Evolutionary conservation across 2,329 filamentous ascomycete genomes (phyloP).

Genomic region (Cytospora piceicola): DNA sequence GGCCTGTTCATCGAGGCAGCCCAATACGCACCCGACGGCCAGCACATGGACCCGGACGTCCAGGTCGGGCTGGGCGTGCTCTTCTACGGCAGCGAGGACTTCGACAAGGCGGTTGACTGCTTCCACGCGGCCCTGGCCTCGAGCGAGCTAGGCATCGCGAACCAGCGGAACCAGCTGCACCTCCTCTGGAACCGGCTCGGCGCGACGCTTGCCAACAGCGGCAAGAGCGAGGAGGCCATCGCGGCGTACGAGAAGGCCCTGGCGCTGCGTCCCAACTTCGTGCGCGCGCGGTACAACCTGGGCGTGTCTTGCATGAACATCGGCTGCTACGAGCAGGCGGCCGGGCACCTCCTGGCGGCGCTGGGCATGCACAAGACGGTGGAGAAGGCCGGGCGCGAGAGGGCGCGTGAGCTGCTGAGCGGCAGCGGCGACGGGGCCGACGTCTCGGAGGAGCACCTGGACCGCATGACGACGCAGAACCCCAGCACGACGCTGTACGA

Average conservation of each 20-base stretch:
- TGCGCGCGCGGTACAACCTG: slow-evolving; percentile 94
- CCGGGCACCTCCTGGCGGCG: slow-evolving; percentile 87
- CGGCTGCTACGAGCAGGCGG: slow-evolving; percentile 90
- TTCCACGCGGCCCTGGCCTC: slow-evolving; percentile 89
- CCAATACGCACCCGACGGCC: slow-evolving; percentile 86
- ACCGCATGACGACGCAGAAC: slow-evolving; percentile 91
- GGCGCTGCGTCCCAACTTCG: slow-evolving; percentile 90
- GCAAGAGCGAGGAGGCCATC: slow-evolving; percentile 92
- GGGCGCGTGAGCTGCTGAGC: slow-evolving; percentile 81
- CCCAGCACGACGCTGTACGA: slow-evolving; percentile 97
- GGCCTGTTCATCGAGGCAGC: slow-evolving; percentile 90
- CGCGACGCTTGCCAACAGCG: slow-evolving; percentile 92
- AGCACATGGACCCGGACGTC: slow-evolving; percentile 97
- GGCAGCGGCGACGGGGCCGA: slow-evolving; percentile 49
- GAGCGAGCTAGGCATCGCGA: slow-evolving; percentile 80
- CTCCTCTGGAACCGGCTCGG: slow-evolving; percentile 97
- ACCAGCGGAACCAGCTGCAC: slow-evolving; percentile 84
- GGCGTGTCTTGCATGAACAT: slow-evolving; percentile 98
- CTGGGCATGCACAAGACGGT: slow-evolving; percentile 95
- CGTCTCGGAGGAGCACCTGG: slow-evolving; percentile 70
- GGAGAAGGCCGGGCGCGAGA: slow-evolving; percentile 80
- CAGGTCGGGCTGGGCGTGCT: slow-evolving; percentile 96
- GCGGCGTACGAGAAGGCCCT: slow-evolving; percentile 94
- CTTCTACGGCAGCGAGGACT: slow-evolving; percentile 97
- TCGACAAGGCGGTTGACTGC: slow-evolving; percentile 98